A percentile compares a stretch with the other conserved stretches of the same genome.
Evolutionary conservation across 2,329 filamentous ascomycete species (phyloP).

Genomic region (Verticillium nubilum): DNA sequence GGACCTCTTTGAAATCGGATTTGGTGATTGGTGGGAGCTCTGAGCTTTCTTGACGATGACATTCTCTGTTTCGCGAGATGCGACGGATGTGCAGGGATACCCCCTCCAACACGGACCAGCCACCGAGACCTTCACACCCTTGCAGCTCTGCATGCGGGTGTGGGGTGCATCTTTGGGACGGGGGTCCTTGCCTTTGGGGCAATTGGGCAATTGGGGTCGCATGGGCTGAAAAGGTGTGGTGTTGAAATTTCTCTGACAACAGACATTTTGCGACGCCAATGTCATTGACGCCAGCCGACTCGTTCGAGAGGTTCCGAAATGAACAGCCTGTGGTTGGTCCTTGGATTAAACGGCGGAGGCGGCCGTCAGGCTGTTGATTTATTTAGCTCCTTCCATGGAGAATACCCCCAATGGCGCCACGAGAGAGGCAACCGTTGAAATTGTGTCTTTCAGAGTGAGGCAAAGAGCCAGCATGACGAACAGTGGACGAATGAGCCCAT

Average conservation of each 20-base stretch:
- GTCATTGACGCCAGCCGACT: neutral
- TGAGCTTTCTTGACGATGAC: constrained; percentile 11
- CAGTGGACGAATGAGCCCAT: neutral
- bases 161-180: constrained; percentile 1
- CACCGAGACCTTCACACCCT: neutral
- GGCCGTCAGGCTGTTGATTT: neutral
- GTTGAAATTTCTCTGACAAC: neutral
- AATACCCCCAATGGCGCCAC: neutral
- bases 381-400: neutral
- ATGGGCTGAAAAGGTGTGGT: neutral
- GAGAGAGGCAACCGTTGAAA: neutral
- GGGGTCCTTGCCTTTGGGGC: neutral
- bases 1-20: constrained; percentile 12
- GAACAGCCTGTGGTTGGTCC: neutral
- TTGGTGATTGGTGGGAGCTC: constrained; percentile 12
- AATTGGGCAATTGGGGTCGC: neutral
- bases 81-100: constrained; percentile 1
- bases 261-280: neutral
- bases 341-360: neutral
- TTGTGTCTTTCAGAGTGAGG: neutral
- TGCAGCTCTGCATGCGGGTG: constrained; percentile 2
- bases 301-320: neutral
- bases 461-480: neutral
- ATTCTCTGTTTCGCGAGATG: constrained; percentile 12
- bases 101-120: neutral